Base-by-base conservation (phyloP, 1,284 basidiomycete species). In the Puccinia horiana region DNA sequence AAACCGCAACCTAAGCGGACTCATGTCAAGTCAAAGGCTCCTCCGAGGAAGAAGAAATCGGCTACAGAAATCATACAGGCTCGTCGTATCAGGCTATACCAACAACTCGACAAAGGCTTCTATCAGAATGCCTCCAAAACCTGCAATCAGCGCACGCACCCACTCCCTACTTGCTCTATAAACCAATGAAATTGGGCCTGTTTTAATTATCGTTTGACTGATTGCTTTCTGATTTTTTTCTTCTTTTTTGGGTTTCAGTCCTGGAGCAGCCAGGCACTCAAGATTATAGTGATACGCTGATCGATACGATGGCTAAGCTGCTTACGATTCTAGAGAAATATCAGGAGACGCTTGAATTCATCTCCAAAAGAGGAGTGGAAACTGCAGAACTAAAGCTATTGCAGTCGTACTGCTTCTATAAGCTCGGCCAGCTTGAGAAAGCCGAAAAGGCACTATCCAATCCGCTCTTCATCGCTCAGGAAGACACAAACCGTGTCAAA, bases 351-450 rank as follows among this genome's bases (percentile, higher is more conserved):
- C 61, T 79, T 9, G 77, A 79, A 16, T 67, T 58, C 26, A 26
- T 69, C 5, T 40, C 49, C 16, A 35, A 29, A 4, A 65, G 72
- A 20, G 2, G 32, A 16, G 37, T 37, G 11, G 63, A 58, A 35
- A 69, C 37, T 16, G 23, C 65, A 40, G 65, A 18, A n/a, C 47
- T 79, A 18, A 67, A 65, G 54, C 26, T 79, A n/a, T 42, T 79
- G 23, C 47, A 79, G 37, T 79, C 26, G 35, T 79, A 79, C 37
- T 79, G 77, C 44, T 65, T 79, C 14, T 79, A 79, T 49, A 79
- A 70, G 65, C 63, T 70, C 37, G 61, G 61, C 32, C 47, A 79
- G 20, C 44, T 79, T 11, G 52, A 67, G 16, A 52, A 70, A 37
- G 65, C 77, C 35, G 49, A 47, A 14, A 49, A 37, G 40, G 32